Evolutionary conservation across 345 rosid genomes (phyloP), one percentile per base, ranked within the genome.

Genomic region (Xanthoceras sorbifolium): DNA sequence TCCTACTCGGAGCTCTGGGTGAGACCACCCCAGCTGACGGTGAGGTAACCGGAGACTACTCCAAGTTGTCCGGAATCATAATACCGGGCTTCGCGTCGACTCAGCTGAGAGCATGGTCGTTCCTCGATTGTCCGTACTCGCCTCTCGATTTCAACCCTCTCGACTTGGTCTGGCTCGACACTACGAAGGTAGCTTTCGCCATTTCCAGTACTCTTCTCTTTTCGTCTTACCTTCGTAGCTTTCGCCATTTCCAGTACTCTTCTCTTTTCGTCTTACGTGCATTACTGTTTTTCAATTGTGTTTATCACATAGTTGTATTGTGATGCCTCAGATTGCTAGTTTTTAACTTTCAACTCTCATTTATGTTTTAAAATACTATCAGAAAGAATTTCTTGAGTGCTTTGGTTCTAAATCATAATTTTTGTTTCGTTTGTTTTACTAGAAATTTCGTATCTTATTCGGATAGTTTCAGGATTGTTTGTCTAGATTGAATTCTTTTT

Each of bases 71-170:
- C 12, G 99, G 99, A 78, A 90, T 96, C 70, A 92, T 96, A 85
- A 96, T 96, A 14, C 99, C 98, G 11, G 99, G 97, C 60, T 96
- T 96, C 80, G 99, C 99, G 32, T 96, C 98, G 69, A 89, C 98
- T 80, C 99, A 94, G 97, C 84, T 96, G 10, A 81, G 99, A 76
- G 99, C 98, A 12, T 96, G 99, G 99, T 96, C 99, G 61, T 86
- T 94, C 75, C 98, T 96, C 64, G 98, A 96, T 88, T 96, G 99
- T 69, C 98, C 99, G 0, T 93, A 87, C 86, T 84, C 94, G 54
- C 99, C 99, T 23, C 93, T 96, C 82, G 97, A 96, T 86, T 96
- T 96, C 87, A 93, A 93, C 83, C 99, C 99, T 48, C 99, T 93
- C 77, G 98, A 96, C 89, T 86, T 92, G 70, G 99, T 96, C 54